Conservation (phyloP, 768 basidiomycete species). For the Kockovaella imperatae region DNA sequence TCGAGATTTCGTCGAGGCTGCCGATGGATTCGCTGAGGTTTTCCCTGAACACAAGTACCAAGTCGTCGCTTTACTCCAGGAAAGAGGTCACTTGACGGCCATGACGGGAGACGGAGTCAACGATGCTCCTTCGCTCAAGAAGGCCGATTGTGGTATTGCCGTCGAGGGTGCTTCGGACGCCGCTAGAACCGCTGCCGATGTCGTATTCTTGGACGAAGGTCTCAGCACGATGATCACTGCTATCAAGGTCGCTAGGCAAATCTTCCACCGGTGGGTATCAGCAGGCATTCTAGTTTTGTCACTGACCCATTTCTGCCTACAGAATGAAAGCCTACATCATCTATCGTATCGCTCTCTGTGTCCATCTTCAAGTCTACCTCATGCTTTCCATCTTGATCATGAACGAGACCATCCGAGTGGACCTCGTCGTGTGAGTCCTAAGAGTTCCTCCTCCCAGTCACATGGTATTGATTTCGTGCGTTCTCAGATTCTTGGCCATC, state of each 20-base stretch:
- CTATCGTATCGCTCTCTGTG: constrained; percentile 49
- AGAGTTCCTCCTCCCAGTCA: neutral
- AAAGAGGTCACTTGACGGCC: constrained; percentile 46
- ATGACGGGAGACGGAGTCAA: constrained; percentile 60
- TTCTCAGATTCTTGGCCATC: constrained; percentile 46
- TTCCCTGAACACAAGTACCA: constrained; percentile 50
- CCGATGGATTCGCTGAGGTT: constrained; percentile 53
- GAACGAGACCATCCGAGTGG: constrained; percentile 51
- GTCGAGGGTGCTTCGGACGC: constrained; percentile 57
- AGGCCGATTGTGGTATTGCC: constrained; percentile 58
- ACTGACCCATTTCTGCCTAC: no score
- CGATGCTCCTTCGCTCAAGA: constrained; percentile 55
- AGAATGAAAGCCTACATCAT: neutral
- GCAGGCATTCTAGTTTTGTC: no score
- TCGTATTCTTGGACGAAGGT: constrained; percentile 51
- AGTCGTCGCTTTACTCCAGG: constrained; percentile 38
- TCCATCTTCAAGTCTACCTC: constrained; percentile 51
- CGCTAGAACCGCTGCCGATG: constrained; percentile 58
- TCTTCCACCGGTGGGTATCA: constrained; percentile 53
- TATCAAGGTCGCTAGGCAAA: constrained; percentile 51
- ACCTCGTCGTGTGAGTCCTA: constrained; percentile 46
- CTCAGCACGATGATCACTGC: constrained; percentile 48
- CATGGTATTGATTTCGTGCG: neutral
- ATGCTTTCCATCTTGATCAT: constrained; percentile 49
- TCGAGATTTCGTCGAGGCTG: constrained; percentile 50